phyloP scores from a whole-genome alignment of 2,329 filamentous ascomycete species.

The Exophiala bonariae region DNA sequence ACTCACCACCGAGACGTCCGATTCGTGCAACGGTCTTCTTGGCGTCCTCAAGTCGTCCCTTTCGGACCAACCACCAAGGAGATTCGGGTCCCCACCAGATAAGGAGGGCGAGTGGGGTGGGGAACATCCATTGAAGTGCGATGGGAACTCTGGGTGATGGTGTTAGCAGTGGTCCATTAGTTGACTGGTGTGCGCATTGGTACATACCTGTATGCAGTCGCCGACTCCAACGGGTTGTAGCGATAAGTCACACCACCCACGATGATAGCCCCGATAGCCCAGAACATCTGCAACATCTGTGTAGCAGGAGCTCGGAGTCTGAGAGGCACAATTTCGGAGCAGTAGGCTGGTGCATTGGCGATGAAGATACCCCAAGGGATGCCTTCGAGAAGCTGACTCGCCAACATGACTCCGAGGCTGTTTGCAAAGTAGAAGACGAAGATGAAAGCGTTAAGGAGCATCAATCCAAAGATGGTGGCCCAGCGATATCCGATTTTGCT shows the following conservation, averaged over 20 bases:
- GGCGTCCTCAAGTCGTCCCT: constrained; percentile 47
- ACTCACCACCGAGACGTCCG: constrained; percentile 41
- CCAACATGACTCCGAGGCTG: constrained; percentile 48
- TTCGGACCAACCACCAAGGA: constrained; percentile 57
- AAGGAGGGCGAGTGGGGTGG: constrained; percentile 55
- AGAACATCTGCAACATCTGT: constrained; percentile 67
- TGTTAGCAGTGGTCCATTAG: constrained; percentile 33
- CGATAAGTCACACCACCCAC: constrained; percentile 58
- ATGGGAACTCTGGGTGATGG: constrained; percentile 49
- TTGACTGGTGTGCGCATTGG: too few species aligned
- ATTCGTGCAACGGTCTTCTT: constrained; percentile 51
- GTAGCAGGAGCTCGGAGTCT: constrained; percentile 58
- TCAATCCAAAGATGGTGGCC: constrained; percentile 56
- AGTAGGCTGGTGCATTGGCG: constrained; percentile 65
- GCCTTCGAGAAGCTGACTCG: constrained; percentile 60
- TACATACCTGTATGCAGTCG: constrained; percentile 46
- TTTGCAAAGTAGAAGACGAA: constrained; percentile 56
- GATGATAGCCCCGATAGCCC: constrained; percentile 63
- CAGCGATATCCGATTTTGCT: constrained; percentile 63
- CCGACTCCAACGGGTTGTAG: constrained; percentile 44
- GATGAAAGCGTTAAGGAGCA: constrained; percentile 60
- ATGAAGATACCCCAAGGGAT: constrained; percentile 68
- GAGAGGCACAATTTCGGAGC: constrained; percentile 61
- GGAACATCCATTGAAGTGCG: constrained; percentile 61
- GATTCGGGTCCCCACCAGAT: constrained; percentile 54